Evolutionary conservation across 225 moss, liverwort and hornwort genomes (phyloP), one percentile per base, ranked within the genome.

Genomic region (Lunularia cruciata): DNA sequence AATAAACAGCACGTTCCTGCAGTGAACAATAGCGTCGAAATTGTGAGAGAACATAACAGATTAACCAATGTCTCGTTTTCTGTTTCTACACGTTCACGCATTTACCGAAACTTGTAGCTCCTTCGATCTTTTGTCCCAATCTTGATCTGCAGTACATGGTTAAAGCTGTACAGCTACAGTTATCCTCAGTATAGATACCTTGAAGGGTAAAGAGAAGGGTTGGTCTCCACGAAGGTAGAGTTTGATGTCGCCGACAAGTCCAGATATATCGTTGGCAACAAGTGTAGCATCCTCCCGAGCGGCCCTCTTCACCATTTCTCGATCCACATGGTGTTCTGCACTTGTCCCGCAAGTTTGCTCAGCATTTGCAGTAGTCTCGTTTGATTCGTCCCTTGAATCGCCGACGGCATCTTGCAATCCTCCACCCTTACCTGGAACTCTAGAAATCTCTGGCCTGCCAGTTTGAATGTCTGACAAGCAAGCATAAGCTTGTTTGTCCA

Each of bases 181-280:
- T 16, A 49, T n/a, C n/a, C n/a, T n/a, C n/a, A 49, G n/a, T 12
- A 42, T 26, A 57, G 12, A 57, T 51, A 82, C 81, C 77, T 78
- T 82, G 16, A 78, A 82, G 25, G 78, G 61, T 53, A 78, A 38
- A 62, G 33, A 69, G n/a, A n/a, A n/a, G n/a, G n/a, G n/a, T n/a
- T n/a, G n/a, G 7, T 63, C 60, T 60, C 78, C 77, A 19, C 63
- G 61, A 35, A 78, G 59, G 55, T 13, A 73, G 26, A 83, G 63
- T 40, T 42, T 67, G 26, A 83, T 73, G 19, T 43, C 57, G 51
- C 60, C 69, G 52, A 78, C 28, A 1, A 45, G 19, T 13, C 38
- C 74, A 14, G 54, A 47, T 30, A 47, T 33, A 33, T 68, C 66
- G 34, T 37, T 6, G 4, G 40, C 22, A 15, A 28, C 26, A 31